Percentiles rank a stretch among this genome's conserved stretches.
phyloP scores from a whole-genome alignment of 2,329 filamentous ascomycete genomes.

The Nemania sp. region DNA sequence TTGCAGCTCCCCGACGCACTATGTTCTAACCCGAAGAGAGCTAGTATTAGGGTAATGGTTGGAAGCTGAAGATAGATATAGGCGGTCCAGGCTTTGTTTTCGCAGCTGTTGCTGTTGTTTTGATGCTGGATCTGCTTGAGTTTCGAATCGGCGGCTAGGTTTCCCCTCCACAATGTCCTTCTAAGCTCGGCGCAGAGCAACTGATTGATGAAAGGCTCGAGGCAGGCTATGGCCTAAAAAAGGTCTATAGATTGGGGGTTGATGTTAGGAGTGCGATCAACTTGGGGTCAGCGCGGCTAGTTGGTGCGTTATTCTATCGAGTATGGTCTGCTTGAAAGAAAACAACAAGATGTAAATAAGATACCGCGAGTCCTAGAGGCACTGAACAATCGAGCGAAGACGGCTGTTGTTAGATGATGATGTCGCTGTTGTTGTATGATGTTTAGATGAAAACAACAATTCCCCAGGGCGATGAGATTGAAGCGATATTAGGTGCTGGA shows the following conservation, averaged over 20 bases:
- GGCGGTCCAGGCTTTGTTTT: not conserved
- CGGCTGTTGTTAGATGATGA: not conserved
- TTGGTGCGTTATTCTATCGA: conserved; percentile 30
- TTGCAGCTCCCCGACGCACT: not conserved
- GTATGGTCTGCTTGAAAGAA: conserved; percentile 25
- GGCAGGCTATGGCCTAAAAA: conserved; percentile 9
- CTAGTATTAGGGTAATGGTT: conserved; percentile 1
- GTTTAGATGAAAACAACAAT: conserved; percentile 34
- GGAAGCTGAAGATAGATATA: conserved; percentile 3
- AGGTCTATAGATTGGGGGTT: conserved; percentile 22
- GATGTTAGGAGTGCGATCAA: conserved; percentile 18
- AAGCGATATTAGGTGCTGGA: conserved; percentile 25
- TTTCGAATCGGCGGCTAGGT: not conserved
- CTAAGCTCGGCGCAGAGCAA: conserved; percentile 12
- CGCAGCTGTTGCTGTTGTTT: conserved; percentile 15
- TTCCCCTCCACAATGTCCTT: not conserved
- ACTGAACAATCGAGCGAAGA: conserved; percentile 11
- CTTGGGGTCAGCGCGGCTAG: conserved; percentile 19
- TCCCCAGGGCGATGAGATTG: conserved; percentile 10
- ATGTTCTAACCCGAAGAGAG: not conserved
- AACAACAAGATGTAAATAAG: conserved; percentile 21
- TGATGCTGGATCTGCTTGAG: conserved; percentile 8
- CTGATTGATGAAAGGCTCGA: not conserved
- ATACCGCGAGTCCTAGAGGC: conserved; percentile 11
- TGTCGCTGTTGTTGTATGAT: conserved; percentile 22